These are phyloP conservation scores for Aristolochia californica DNA, from an alignment of 164 flowering plant species.

Conservation along the genomic window DNA sequence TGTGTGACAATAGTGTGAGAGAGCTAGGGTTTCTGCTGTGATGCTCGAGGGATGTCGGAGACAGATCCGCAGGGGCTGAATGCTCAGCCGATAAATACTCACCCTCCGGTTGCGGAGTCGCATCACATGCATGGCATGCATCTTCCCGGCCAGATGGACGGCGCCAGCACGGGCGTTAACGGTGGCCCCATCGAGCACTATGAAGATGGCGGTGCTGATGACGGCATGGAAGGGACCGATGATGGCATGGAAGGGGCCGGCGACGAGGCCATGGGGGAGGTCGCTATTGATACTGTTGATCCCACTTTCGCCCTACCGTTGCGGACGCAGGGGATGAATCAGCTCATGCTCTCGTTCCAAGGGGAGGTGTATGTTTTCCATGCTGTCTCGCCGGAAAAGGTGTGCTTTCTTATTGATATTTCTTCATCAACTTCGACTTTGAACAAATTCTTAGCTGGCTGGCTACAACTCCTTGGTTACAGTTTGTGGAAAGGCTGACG, in stretches of 20 bases:
- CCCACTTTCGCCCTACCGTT: conserved; percentile 4
- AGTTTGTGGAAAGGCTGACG: background rate
- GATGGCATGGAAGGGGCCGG: conserved; percentile 1
- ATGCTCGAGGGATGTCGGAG: background rate
- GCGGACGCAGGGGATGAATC: conserved; percentile 11
- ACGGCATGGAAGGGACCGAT: background rate
- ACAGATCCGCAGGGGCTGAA: conserved; percentile 3
- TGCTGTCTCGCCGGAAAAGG: conserved; percentile 24
- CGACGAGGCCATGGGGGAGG: conserved; percentile 6
- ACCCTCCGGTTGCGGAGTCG: background rate
- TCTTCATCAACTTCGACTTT: background rate
- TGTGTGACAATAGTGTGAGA: background rate
- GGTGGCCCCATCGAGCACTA: background rate
- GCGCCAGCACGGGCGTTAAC: background rate
- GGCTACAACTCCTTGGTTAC: background rate
- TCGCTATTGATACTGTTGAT: conserved; percentile 8
- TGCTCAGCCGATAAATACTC: background rate
- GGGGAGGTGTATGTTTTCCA: conserved; percentile 27
- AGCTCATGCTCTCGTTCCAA: conserved; percentile 22
- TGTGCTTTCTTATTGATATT: background rate
- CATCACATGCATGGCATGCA: conserved; percentile 5
- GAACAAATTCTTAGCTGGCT: background rate
- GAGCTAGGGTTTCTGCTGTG: conserved; percentile 1
- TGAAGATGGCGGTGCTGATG: background rate
- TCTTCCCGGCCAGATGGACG: conserved; percentile 9